Evolutionary conservation across 2,329 filamentous ascomycete genomes (phyloP).

Genomic region (Pochonia chlamydosporia): DNA sequence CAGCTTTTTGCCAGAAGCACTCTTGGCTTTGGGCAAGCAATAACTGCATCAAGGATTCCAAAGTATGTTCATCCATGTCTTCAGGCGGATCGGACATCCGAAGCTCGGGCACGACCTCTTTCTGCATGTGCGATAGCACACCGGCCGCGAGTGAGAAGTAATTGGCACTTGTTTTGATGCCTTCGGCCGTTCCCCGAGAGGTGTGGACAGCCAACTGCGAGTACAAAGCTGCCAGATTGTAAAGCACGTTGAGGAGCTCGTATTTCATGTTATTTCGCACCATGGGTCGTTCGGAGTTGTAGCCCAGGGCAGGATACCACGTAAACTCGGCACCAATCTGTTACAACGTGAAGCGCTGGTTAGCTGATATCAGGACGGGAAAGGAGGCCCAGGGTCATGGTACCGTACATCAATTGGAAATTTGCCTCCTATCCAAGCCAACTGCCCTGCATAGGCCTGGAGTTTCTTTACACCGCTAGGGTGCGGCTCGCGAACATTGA

Average conservation of each 20-base stretch:
- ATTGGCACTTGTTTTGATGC: constrained; percentile 80
- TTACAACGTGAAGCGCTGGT: not conserved
- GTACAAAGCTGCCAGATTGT: constrained; percentile 89
- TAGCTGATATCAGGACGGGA: constrained; percentile 6
- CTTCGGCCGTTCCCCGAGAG: constrained; percentile 72
- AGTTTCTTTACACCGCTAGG: constrained; percentile 80
- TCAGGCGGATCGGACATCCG: constrained; percentile 78
- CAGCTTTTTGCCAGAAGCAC: constrained; percentile 97
- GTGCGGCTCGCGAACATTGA: constrained; percentile 85
- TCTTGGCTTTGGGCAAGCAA: constrained; percentile 92
- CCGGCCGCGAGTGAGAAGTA: constrained; percentile 87
- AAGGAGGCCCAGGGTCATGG: not conserved
- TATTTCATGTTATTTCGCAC: constrained; percentile 64
- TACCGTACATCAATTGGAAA: constrained; percentile 79
- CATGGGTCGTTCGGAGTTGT: constrained; percentile 71
- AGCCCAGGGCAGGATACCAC: constrained; percentile 92
- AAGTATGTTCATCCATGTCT: constrained; percentile 87
- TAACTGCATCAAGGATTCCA: constrained; percentile 77
- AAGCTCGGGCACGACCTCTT: constrained; percentile 72
- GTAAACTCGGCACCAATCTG: constrained; percentile 91
- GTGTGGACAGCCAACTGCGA: constrained; percentile 82
- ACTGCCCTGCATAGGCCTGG: constrained; percentile 85
- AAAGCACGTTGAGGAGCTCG: constrained; percentile 88
- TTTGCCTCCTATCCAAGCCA: constrained; percentile 90
- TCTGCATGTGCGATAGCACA: constrained; percentile 72